These are phyloP conservation scores for Diplotaxis tenuifolia DNA, from an alignment of 345 rosid genomes.

Conservation along the genomic window DNA sequence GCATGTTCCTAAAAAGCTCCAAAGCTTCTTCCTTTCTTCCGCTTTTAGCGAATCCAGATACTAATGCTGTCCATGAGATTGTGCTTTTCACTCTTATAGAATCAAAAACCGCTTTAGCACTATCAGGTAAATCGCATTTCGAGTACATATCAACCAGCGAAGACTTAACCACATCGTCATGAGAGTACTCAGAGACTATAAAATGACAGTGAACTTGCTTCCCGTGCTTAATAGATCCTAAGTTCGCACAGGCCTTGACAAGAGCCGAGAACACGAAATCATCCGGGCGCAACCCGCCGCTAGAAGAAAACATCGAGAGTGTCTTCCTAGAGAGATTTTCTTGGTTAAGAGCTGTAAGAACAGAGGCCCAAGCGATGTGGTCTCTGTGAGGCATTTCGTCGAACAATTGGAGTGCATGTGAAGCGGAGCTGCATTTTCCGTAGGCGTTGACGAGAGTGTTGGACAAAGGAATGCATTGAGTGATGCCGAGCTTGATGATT, in stretches of 20 bases:
- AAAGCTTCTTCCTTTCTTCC: slow-evolving; percentile 61
- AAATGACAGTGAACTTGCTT: slow-evolving; percentile 63
- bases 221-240: slow-evolving; percentile 50
- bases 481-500: slow-evolving; percentile 49
- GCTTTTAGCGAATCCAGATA: slow-evolving; percentile 62
- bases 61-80: slow-evolving; percentile 63
- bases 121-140: slow-evolving; percentile 49
- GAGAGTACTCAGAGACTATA: slow-evolving; percentile 43
- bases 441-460: slow-evolving; percentile 51
- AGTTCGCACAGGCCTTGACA: slow-evolving; percentile 59
- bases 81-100: slow-evolving; percentile 49
- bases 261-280: slow-evolving; percentile 63
- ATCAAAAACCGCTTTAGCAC: slow-evolving; percentile 52
- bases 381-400: slow-evolving; percentile 66
- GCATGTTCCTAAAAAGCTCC: slow-evolving; percentile 43
- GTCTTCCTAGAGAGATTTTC: slow-evolving; percentile 47
- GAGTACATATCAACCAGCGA: slow-evolving; percentile 78
- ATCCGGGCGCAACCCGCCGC: slow-evolving; percentile 51
- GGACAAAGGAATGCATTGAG: slow-evolving; percentile 36
- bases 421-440: slow-evolving; percentile 48
- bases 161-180: slow-evolving; percentile 68
- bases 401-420: slow-evolving; percentile 48
- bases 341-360: slow-evolving; percentile 61
- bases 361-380: slow-evolving; percentile 66
- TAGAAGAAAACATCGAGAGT: slow-evolving; percentile 45